Conservation (phyloP, 192 early-diverging fungal species). For the Gaertneriomyces semiglobifer region DNA sequence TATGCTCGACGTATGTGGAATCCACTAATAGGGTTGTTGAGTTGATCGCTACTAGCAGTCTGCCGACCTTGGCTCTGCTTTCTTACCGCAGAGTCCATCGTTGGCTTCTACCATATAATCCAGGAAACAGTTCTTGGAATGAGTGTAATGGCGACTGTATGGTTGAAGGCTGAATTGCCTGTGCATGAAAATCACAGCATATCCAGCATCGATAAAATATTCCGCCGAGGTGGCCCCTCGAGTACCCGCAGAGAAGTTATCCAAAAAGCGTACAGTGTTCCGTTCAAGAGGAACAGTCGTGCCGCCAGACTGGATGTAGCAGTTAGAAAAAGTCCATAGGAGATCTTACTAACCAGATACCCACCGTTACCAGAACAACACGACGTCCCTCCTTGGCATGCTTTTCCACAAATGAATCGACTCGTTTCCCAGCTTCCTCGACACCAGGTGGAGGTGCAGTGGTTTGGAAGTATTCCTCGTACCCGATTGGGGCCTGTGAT, state of each 20-base stretch:
- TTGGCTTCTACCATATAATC: slow-evolving; percentile 71
- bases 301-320: slow-evolving; percentile 64
- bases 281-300: slow-evolving; percentile 94
- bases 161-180: slow-evolving; percentile 92
- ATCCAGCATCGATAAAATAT: slow-evolving; percentile 77
- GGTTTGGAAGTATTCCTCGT: slow-evolving; percentile 64
- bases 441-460: slow-evolving; percentile 66
- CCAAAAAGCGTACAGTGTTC: slow-evolving; percentile 97
- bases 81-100: slow-evolving; percentile 54
- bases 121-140: slow-evolving; percentile 70
- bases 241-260: slow-evolving; percentile 97
- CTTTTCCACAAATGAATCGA: slow-evolving; percentile 42
- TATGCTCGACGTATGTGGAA: slow-evolving; percentile 59
- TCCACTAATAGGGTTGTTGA: slow-evolving; percentile 13
- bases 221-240: slow-evolving; percentile 96
- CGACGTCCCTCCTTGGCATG: slow-evolving; percentile 41
- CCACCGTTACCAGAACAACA: slow-evolving; percentile 86
- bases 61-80: not conserved
- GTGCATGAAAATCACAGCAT: slow-evolving; percentile 95
- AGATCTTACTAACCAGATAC: not conserved
- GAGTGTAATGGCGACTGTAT: slow-evolving; percentile 86
- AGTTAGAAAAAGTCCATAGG: not conserved
- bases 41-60: not conserved
- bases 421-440: slow-evolving; percentile 50
- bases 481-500: slow-evolving; percentile 5